Evolutionary conservation across 768 basidiomycete species (phyloP).

Genomic region (Mycena filopes): DNA sequence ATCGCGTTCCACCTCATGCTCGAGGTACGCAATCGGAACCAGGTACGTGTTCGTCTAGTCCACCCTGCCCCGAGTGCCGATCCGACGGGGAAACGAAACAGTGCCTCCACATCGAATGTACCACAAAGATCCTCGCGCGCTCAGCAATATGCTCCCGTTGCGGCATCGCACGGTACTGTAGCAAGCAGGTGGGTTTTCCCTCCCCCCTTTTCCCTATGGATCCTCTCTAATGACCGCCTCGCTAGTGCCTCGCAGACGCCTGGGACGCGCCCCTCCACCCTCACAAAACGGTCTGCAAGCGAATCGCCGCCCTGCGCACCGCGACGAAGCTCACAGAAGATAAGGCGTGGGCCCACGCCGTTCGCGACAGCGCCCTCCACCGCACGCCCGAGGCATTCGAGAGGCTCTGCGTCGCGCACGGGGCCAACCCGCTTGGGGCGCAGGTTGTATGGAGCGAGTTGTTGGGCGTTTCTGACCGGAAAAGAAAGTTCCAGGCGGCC

Average conservation of each 20-base stretch:
- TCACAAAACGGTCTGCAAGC: conserved; percentile 1
- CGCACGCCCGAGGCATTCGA: background rate
- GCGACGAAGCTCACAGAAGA: background rate
- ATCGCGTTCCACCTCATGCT: no score
- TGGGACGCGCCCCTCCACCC: background rate
- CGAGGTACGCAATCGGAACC: no score
- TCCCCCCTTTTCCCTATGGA: no score
- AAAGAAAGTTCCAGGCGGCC: no score
- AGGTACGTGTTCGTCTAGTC: no score
- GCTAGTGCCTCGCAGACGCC: background rate
- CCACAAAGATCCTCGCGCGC: background rate
- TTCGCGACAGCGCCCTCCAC: background rate
- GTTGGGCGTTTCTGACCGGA: background rate
- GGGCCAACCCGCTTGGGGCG: background rate
- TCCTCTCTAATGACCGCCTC: no score
- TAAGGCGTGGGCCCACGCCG: background rate
- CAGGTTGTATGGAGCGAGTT: background rate
- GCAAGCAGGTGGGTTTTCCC: no score
- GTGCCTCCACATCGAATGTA: conserved; percentile 6
- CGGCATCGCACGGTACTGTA: background rate
- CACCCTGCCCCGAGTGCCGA: no score
- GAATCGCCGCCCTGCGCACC: background rate
- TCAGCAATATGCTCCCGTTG: background rate
- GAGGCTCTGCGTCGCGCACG: background rate
- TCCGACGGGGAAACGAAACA: no score